These are phyloP conservation scores for Hansenula sp. DNA, from an alignment of 1,139 yeast genomes.

Conservation along the genomic window DNA sequence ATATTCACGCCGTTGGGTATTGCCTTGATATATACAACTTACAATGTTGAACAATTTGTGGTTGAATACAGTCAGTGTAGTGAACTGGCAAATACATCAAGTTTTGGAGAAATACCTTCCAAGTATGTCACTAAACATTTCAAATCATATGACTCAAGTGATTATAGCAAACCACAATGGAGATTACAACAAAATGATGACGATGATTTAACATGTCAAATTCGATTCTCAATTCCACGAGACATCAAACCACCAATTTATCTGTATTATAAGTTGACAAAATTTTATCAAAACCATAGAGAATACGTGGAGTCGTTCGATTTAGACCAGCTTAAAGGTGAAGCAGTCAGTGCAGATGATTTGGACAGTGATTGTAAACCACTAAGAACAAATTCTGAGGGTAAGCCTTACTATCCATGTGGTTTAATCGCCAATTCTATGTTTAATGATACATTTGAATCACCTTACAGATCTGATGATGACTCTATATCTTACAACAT, in stretches of 20 bases:
- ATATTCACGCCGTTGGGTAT: constrained; percentile 74
- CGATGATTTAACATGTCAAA: constrained; percentile 38
- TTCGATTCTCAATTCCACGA: constrained; percentile 57
- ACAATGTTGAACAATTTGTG: constrained; percentile 53
- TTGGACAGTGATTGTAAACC: constrained; percentile 58
- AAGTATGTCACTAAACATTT: constrained; percentile 54
- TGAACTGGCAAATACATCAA: constrained; percentile 30
- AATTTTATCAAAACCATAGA: constrained; percentile 75
- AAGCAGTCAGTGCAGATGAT: constrained; percentile 43
- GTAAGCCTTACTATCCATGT: constrained; percentile 64
- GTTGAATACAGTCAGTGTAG: constrained; percentile 60
- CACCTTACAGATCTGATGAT: constrained; percentile 39
- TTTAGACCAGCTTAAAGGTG: constrained; percentile 58
- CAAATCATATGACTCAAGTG: constrained; percentile 28
- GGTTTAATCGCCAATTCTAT: constrained; percentile 75
- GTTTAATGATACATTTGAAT: constrained; percentile 65
- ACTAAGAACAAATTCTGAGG: constrained; percentile 43
- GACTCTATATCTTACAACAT: constrained; percentile 41
- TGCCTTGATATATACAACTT: constrained; percentile 55
- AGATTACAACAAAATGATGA: constrained; percentile 34
- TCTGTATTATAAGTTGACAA: constrained; percentile 65
- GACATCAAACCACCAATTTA: constrained; percentile 58
- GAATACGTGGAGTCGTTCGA: constrained; percentile 72
- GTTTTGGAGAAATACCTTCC: constrained; percentile 43
- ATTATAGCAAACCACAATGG: constrained; percentile 50